A percentile compares a stretch with the other conserved stretches of the same genome.
Evolutionary conservation across 306 rosid genomes (phyloP).

Genomic region (Vicia faba): DNA sequence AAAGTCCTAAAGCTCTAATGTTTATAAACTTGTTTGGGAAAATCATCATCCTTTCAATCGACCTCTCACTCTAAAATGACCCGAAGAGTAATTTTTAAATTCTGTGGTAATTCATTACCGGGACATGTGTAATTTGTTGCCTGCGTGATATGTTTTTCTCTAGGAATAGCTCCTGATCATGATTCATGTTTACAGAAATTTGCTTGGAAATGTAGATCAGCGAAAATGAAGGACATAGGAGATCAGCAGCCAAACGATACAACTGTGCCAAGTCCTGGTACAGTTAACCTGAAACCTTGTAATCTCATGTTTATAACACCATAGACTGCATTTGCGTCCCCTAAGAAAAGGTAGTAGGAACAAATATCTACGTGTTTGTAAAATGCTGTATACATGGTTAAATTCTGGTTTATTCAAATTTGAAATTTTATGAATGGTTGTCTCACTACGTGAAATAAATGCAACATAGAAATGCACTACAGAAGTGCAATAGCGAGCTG

Average conservation of each 20-base stretch:
- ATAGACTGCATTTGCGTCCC: slow-evolving; percentile 12
- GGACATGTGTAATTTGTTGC: background rate
- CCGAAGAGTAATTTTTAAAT: background rate
- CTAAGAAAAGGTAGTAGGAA: slow-evolving; percentile 16
- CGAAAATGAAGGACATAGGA: slow-evolving; percentile 32
- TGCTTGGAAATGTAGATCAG: slow-evolving; percentile 19
- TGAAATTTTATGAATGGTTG: slow-evolving; percentile 3
- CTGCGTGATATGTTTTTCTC: slow-evolving; percentile 17
- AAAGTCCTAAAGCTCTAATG: background rate
- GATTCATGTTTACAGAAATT: slow-evolving; percentile 9
- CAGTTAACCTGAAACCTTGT: slow-evolving; percentile 25
- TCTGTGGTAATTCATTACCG: too few species aligned
- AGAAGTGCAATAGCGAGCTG: background rate
- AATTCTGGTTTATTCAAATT: slow-evolving; percentile 31
- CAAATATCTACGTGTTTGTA: slow-evolving; percentile 2
- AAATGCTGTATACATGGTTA: slow-evolving; percentile 25
- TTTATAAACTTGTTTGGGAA: slow-evolving; percentile 16
- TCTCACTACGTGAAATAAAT: slow-evolving; percentile 7
- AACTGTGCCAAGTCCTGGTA: slow-evolving; percentile 18
- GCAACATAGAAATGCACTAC: background rate
- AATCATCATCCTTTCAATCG: slow-evolving; percentile 4
- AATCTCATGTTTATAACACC: slow-evolving; percentile 35
- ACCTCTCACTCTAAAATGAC: slow-evolving; percentile 8
- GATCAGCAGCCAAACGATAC: slow-evolving; percentile 1
- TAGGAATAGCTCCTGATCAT: slow-evolving; percentile 9